Conservation (phyloP, 1,139 yeast genomes). For the Sugiyamaella castrensis region DNA sequence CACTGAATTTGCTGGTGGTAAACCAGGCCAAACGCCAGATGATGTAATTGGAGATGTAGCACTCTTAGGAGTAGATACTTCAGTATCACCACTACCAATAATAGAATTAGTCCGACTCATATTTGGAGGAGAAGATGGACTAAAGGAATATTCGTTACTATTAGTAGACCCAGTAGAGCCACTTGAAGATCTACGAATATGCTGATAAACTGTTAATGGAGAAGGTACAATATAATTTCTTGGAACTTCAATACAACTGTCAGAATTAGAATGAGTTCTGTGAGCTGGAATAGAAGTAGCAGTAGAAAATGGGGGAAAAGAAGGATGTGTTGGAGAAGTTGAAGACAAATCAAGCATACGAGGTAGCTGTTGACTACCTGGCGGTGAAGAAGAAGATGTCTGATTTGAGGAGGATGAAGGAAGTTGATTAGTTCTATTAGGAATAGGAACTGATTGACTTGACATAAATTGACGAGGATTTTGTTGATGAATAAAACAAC, state of each 20-base stretch:
- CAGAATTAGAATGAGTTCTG: slow-evolving; percentile 7
- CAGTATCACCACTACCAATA: slow-evolving; percentile 1
- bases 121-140: not conserved
- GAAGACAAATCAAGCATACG: no score
- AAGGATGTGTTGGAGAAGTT: no score
- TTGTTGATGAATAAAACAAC: no score
- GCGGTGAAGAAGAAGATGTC: no score
- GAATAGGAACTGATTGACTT: no score
- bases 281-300: not conserved
- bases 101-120: not conserved
- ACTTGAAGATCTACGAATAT: slow-evolving; percentile 12
- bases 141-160: slow-evolving; percentile 1
- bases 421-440: no score
- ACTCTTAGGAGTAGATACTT: not conserved
- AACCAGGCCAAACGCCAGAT: slow-evolving; percentile 6
- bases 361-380: no score
- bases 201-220: slow-evolving; percentile 15
- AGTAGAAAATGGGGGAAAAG: no score
- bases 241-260: slow-evolving; percentile 12
- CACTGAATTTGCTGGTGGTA: slow-evolving; percentile 2
- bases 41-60: slow-evolving; percentile 4
- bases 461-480: no score
- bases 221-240: slow-evolving; percentile 11
- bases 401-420: no score
- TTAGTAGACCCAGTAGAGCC: slow-evolving; percentile 1